Conservation (phyloP, 331 rosid species). For the Quercus tomentella region DNA sequence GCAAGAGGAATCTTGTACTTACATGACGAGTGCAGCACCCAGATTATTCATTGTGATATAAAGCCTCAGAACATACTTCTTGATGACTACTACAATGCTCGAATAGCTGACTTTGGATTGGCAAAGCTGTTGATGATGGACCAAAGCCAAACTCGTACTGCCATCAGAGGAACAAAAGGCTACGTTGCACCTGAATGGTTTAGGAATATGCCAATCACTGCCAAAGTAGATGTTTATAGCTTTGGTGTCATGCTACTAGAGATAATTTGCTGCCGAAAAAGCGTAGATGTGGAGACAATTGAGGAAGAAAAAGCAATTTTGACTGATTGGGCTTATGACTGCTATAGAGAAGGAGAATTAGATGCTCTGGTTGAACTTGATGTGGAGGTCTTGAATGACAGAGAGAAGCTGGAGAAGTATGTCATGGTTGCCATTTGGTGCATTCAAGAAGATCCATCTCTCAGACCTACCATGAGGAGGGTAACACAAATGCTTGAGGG, state of each 20-base stretch:
- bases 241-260: background rate
- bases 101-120: constrained; percentile 36
- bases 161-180: constrained; percentile 32
- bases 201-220: constrained; percentile 1
- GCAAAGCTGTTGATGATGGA: constrained; percentile 26
- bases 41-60: constrained; percentile 36
- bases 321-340: constrained; percentile 24
- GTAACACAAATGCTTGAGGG: too few species aligned
- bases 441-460: constrained; percentile 25
- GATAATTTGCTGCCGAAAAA: background rate
- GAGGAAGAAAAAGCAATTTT: constrained; percentile 10
- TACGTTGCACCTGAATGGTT: background rate
- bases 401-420: constrained; percentile 9
- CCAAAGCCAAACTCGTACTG: constrained; percentile 21
- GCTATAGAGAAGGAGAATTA: background rate
- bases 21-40: constrained; percentile 30
- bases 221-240: constrained; percentile 12
- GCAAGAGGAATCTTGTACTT: constrained; percentile 32
- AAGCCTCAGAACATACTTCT: constrained; percentile 38
- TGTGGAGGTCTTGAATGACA: constrained; percentile 12
- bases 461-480: constrained; percentile 19
- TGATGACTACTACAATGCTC: constrained; percentile 6
- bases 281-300: background rate
- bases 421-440: constrained; percentile 35
- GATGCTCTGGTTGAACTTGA: background rate